Evolutionary conservation across 305 asterid species (phyloP).

Genomic region (Fraxinus velutina): DNA sequence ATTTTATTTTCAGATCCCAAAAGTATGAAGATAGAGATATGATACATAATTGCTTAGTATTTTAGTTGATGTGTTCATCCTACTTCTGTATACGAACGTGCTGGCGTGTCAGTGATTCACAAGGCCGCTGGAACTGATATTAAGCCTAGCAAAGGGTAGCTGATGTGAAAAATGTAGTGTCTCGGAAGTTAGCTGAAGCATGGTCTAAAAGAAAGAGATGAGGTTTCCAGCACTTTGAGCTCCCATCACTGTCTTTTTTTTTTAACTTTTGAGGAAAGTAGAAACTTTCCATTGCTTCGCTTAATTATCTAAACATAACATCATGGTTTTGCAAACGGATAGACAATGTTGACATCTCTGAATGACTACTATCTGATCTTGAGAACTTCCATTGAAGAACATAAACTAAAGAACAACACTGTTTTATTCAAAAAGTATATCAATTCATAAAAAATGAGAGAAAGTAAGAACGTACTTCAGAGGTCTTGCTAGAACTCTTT

Average conservation of each 20-base stretch:
- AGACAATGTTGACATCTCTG: neutral
- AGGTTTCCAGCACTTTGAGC: neutral
- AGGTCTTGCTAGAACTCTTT: conserved; percentile 97
- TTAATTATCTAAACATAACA: neutral
- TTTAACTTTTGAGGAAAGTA: neutral
- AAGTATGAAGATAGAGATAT: neutral
- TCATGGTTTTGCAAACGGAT: neutral
- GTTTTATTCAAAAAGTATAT: neutral
- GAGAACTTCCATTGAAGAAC: conserved; percentile 3
- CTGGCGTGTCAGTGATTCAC: neutral
- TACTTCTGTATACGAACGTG: neutral
- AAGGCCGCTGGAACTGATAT: neutral
- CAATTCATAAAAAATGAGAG: conserved; percentile 7
- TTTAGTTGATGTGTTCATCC: neutral
- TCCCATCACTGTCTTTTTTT: neutral
- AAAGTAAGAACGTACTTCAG: conserved; percentile 61
- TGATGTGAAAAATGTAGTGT: neutral
- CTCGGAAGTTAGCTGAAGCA: neutral
- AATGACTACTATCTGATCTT: neutral
- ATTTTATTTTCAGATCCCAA: neutral
- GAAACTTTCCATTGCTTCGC: neutral
- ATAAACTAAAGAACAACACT: neutral
- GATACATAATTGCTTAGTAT: neutral
- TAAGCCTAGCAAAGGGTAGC: neutral
- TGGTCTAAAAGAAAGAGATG: neutral